Evolutionary conservation across 345 rosid genomes (phyloP).

Genomic region (Linum lewisii): DNA sequence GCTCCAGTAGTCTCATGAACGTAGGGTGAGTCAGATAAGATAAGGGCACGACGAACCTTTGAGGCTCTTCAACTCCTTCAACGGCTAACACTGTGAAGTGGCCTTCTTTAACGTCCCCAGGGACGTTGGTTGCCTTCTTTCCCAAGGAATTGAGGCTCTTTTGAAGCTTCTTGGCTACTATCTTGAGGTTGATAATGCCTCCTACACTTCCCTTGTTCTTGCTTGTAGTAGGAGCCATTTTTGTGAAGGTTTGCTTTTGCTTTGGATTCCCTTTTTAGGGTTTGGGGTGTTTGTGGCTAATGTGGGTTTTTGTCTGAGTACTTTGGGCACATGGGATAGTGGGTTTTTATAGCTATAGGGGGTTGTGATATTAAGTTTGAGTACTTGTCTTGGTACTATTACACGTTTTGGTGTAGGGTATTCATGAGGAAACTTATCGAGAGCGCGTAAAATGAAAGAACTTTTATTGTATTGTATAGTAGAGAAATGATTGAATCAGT

Average conservation of each 20-base stretch:
- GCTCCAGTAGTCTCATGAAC: slow-evolving; percentile 15
- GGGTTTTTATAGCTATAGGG: no score
- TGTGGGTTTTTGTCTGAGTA: not conserved
- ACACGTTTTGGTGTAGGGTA: no score
- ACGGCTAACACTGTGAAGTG: slow-evolving; percentile 16
- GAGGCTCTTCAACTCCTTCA: slow-evolving; percentile 3
- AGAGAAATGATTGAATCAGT: no score
- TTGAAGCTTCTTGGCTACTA: slow-evolving; percentile 13
- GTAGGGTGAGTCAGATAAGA: slow-evolving; percentile 12
- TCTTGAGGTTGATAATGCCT: slow-evolving; percentile 8
- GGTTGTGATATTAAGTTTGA: no score
- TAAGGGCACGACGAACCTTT: slow-evolving; percentile 17
- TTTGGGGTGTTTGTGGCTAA: slow-evolving; percentile 1
- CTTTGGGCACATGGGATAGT: no score
- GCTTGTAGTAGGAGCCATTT: not conserved
- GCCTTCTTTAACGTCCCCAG: slow-evolving; percentile 13
- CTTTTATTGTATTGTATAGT: no score
- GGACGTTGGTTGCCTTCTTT: not conserved
- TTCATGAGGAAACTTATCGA: no score
- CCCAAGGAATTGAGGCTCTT: slow-evolving; percentile 11
- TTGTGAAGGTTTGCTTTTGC: not conserved
- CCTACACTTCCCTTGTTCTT: not conserved
- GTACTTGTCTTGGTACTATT: no score
- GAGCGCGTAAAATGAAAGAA: no score
- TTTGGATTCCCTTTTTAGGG: slow-evolving; percentile 8